Evolutionary conservation across 768 basidiomycete species (phyloP).

Genomic region (Saitozyma sp.): DNA sequence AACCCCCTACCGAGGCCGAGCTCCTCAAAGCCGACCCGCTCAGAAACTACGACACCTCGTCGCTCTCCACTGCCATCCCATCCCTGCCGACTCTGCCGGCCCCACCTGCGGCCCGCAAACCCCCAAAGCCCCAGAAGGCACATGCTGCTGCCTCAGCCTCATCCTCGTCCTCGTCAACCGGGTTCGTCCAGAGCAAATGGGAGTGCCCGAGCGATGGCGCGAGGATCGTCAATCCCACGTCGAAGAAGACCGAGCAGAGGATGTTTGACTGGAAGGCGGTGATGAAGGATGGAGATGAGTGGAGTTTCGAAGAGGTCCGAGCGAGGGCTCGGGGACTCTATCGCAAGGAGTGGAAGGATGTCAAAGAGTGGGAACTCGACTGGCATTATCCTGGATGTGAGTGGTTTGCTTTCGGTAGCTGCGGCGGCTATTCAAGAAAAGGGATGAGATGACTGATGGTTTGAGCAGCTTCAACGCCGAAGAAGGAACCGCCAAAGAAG

Average conservation of each 20-base stretch:
- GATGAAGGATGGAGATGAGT: constrained; percentile 76
- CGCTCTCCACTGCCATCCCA: constrained; percentile 15
- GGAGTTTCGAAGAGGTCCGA: constrained; percentile 70
- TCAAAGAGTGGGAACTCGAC: constrained; percentile 45
- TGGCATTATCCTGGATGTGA: constrained; percentile 50
- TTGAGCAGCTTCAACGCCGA: constrained; percentile 43
- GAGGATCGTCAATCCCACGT: constrained; percentile 30
- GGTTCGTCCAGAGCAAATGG: constrained; percentile 32
- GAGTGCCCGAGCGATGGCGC: constrained; percentile 44
- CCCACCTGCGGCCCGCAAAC: constrained; percentile 37
- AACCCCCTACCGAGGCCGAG: constrained; percentile 53
- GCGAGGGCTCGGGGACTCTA: constrained; percentile 50
- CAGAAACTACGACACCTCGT: constrained; percentile 47
- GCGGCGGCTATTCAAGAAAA: not conserved
- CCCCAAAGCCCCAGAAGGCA: not conserved
- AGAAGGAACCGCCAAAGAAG: constrained; percentile 29
- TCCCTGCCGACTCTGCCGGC: constrained; percentile 32
- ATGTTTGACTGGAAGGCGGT: constrained; percentile 59
- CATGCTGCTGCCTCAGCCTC: not conserved
- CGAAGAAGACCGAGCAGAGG: constrained; percentile 47
- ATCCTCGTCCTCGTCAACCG: not conserved
- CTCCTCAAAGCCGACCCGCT: constrained; percentile 55
- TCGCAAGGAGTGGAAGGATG: constrained; percentile 44
- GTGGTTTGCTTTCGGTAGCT: constrained; percentile 5
- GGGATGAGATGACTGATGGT: not conserved